phyloP scores from a whole-genome alignment of 73 alveolate species.

The Diophrys appendiculata region DNA sequence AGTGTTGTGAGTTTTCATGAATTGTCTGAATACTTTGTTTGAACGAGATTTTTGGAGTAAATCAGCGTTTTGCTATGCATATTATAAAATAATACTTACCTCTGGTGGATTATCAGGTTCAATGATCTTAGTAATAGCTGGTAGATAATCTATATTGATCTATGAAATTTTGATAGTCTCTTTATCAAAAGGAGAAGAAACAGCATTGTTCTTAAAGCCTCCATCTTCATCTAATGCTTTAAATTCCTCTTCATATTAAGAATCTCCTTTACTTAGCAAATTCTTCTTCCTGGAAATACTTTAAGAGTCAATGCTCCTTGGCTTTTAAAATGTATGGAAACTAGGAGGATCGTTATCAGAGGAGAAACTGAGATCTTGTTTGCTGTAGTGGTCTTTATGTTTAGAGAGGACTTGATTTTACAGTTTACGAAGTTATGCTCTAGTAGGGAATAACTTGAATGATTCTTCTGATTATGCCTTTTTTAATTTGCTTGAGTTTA shows the following conservation, averaged over 20 bases:
- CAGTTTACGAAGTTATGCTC: not conserved
- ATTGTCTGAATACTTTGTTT: too few species aligned
- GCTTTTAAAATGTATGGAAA: too few species aligned
- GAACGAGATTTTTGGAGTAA: not conserved
- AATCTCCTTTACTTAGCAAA: not conserved
- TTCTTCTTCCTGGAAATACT: too few species aligned
- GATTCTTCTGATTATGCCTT: too few species aligned
- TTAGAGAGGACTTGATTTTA: not conserved
- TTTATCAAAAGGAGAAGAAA: not conserved
- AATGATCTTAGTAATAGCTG: not conserved
- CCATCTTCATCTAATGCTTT: not conserved
- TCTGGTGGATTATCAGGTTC: not conserved
- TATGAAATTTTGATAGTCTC: not conserved
- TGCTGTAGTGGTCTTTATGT: not conserved
- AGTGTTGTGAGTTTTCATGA: not conserved
- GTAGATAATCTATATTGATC: not conserved
- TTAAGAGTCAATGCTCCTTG: too few species aligned
- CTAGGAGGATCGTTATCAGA: too few species aligned
- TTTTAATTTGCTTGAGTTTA: too few species aligned
- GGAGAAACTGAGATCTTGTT: not conserved
- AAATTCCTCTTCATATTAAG: not conserved
- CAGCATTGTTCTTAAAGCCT: not conserved
- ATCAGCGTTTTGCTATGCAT: too few species aligned
- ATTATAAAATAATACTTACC: too few species aligned
- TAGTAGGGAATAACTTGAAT: too few species aligned